These are phyloP conservation scores for Botrytis galanthina DNA, from an alignment of 2,329 filamentous ascomycete genomes.

Conservation along the genomic window DNA sequence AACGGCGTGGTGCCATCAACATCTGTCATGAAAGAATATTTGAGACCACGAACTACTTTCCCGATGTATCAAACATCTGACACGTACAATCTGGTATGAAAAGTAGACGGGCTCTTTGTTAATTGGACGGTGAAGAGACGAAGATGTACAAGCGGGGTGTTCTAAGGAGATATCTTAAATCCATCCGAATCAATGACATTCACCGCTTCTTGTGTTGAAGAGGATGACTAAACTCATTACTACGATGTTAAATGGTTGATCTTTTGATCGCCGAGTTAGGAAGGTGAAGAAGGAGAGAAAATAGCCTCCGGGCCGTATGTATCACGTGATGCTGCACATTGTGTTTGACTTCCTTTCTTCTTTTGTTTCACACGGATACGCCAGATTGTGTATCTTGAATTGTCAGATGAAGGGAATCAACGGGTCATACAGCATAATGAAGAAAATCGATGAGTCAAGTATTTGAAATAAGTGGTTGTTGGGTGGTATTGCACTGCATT, in stretches of 20 bases:
- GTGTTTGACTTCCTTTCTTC: not conserved
- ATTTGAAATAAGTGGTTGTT: not conserved
- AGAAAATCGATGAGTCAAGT: not conserved
- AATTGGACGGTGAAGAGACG: not conserved
- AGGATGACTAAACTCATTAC: not conserved
- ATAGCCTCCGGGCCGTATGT: too few species aligned
- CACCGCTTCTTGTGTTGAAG: not conserved
- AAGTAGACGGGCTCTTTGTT: not conserved
- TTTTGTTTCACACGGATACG: not conserved
- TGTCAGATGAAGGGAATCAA: not conserved
- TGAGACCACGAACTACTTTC: not conserved
- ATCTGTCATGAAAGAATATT: not conserved
- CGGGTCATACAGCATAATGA: not conserved
- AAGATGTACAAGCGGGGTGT: not conserved
- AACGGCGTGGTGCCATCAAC: not conserved
- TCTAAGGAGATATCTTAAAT: conserved; percentile 5
- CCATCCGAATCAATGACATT: not conserved
- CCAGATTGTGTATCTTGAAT: not conserved
- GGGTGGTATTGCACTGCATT: not conserved
- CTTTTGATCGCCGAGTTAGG: not conserved
- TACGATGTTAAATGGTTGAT: not conserved
- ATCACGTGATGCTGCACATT: not conserved
- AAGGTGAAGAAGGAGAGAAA: not conserved
- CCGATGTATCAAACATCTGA: not conserved
- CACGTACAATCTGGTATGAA: not conserved